These are phyloP conservation scores for Blastobotrys terrestris DNA, from an alignment of 805 yeast species.

Conservation along the genomic window DNA sequence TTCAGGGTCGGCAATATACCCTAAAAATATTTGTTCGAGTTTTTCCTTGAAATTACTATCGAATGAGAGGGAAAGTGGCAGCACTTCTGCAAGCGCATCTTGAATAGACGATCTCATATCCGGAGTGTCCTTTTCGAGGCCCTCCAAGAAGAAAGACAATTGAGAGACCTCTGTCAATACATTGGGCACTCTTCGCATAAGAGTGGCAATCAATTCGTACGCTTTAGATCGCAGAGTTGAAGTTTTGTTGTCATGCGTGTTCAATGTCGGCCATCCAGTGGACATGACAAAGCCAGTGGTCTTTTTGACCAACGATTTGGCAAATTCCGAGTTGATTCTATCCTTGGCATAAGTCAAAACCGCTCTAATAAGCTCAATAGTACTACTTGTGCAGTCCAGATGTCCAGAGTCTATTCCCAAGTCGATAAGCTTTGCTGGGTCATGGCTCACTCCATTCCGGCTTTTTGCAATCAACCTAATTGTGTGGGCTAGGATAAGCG, in stretches of 20 bases:
- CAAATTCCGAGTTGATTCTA: constrained; percentile 14
- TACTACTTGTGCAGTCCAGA: neutral
- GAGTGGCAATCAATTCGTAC: constrained; percentile 72
- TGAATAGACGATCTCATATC: constrained; percentile 66
- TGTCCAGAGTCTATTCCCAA: neutral
- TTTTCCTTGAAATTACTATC: constrained; percentile 32
- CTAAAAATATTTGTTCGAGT: constrained; percentile 37
- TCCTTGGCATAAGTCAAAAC: constrained; percentile 36
- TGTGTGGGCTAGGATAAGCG: constrained; percentile 44
- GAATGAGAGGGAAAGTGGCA: constrained; percentile 39
- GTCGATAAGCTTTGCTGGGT: constrained; percentile 38
- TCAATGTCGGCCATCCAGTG: constrained; percentile 30
- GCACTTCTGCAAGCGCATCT: constrained; percentile 57
- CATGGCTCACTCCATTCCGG: constrained; percentile 40
- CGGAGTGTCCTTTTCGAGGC: constrained; percentile 55
- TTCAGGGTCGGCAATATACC: constrained; percentile 35
- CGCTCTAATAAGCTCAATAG: constrained; percentile 58
- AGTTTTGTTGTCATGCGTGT: constrained; percentile 7
- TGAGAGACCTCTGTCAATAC: constrained; percentile 38
- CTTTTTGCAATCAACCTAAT: constrained; percentile 47
- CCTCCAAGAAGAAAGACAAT: constrained; percentile 46
- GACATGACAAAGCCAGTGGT: constrained; percentile 21
- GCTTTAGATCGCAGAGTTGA: constrained; percentile 33
- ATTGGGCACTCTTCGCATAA: constrained; percentile 44
- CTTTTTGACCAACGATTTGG: constrained; percentile 13